Base-by-base conservation (phyloP, 139 green algal species). In the Coccomyxa sp. region DNA sequence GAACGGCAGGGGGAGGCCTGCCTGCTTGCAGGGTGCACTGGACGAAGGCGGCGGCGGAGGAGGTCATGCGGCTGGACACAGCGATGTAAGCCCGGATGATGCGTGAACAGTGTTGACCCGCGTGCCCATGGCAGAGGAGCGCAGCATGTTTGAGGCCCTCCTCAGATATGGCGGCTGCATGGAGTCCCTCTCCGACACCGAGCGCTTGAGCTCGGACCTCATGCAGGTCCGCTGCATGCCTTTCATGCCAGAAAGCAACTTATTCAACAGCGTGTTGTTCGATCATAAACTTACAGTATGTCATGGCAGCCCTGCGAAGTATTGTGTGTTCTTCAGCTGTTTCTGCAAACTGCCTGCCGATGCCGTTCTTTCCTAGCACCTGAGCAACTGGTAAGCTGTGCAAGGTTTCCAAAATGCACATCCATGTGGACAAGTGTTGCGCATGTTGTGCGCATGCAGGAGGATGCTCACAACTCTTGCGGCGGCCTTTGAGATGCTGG, bases 181-280 rank as follows among this genome's bases (percentile, higher is more conserved):
- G 16, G 58, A 80, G 57, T 67, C 51, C 31, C 86, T 91, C 57
- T 78, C 77, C 13, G 76, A 84, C 12, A 82, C 84, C 10, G 88
- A 91, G 84, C 67, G 79, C 0, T 88, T 90, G 59, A 84, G 80
- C 27, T 77, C 85, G 82, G 82, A 87, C 45, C 86, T 91, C 63
- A 84, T 85, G 59, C 77, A 85, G 87, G 86, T 87, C 27, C 23
- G 82, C 0, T 13, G 11, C 16, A 28, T 13, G n/a, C 68, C 30
- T 77, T 77, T 21, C 30, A 38, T 28, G 18, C 18, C 30, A 32
- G 68, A 68, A 68, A 25, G 15, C 16, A 16, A 14, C 16, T 16
- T 68, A 16, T 25, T 25, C 14, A 68, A 14, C 15, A 16, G 15
- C 16, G 60, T 68, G 14, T 14, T 16, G 14, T 16, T 25, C 15